A percentile compares a stretch with the other conserved stretches of the same genome.
Evolutionary conservation across 768 basidiomycete genomes (phyloP).

Genomic region (Leucocoprinus sp.): DNA sequence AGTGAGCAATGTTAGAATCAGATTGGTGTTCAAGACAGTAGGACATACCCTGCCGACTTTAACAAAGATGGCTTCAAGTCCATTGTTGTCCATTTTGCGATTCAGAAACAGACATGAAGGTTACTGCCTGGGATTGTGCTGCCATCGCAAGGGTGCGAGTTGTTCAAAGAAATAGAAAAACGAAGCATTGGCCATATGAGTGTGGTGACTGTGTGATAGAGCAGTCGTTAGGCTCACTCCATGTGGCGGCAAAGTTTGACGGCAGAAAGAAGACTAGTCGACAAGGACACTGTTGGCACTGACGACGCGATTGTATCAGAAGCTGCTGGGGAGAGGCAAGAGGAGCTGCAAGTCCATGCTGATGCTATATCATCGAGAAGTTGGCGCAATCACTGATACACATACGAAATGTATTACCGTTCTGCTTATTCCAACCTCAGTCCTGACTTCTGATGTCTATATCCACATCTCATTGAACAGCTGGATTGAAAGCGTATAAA

Average conservation of each 20-base stretch:
- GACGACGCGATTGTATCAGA: slow-evolving; percentile 1
- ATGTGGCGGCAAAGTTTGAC: slow-evolving; percentile 18
- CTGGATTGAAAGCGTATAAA: background rate
- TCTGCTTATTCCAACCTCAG: no score
- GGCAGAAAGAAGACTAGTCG: slow-evolving; percentile 18
- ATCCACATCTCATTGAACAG: no score
- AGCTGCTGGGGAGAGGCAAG: no score
- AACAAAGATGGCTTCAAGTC: slow-evolving; percentile 81
- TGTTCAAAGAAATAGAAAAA: background rate
- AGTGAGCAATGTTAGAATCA: no score
- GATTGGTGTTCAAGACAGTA: background rate
- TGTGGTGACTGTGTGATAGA: slow-evolving; percentile 12
- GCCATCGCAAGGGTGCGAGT: slow-evolving; percentile 35
- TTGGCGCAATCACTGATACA: no score
- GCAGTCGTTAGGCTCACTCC: slow-evolving; percentile 51
- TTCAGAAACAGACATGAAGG: slow-evolving; percentile 51
- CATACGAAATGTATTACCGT: no score
- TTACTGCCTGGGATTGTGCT: slow-evolving; percentile 64
- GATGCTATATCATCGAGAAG: no score
- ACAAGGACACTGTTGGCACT: background rate
- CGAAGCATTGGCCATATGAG: background rate
- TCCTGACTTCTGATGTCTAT: no score
- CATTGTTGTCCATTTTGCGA: slow-evolving; percentile 63
- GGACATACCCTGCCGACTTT: slow-evolving; percentile 57
- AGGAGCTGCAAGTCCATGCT: no score